Base-by-base conservation (phyloP, 2,329 filamentous ascomycete genomes). In the Paecilomyces sp. region DNA sequence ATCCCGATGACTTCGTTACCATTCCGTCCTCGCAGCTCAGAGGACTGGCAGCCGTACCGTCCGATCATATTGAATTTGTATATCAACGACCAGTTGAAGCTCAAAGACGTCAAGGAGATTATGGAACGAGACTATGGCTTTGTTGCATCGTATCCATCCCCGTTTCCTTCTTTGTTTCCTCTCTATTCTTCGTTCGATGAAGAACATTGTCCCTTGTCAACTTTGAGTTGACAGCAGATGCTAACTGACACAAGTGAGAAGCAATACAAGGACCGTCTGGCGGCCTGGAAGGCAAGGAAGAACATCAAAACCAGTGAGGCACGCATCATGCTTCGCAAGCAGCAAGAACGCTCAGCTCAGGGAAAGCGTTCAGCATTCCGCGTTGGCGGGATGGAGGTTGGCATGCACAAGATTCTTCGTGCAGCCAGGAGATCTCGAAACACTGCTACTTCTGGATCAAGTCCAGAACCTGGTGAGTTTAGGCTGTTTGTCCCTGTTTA, bases 241-340 rank as follows among this genome's bases (percentile, higher is more conserved):
- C 61, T 55, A 55, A 25, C 59, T 50, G 51, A 52, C 31, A 63
- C 50, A 61, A 74, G 72, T 63, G 72, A 74, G 66, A 74, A 74
- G 62, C 71, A 74, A 65, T 74, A 74, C 63, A 74, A 74, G 68
- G 71, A 74, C 60, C 71, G 72, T 25, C 68, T 74, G 6, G 70
- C 71, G 12, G 68, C 70, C 36, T 74, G 72, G 72, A 67, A 74
- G 61, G 64, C 74, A 51, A 70, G 72, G 30, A 74, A 74, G 53
- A 74, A 74, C 56, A 74, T 74, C 63, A 74, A 74, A 62, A 69
- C 70, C 54, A 71, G 71, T 59, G 71, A 74, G 60, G 70, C 72
- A 47, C 70, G 73, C 50, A 58, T 74, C 50, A 74, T 74, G 71
- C 67, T 74, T 30, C 71, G 71, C 56, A 74, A 74, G 55, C 70